Evolutionary conservation across 139 green algal genomes (phyloP).

Genomic region (Astrephomene gubernaculifera): DNA sequence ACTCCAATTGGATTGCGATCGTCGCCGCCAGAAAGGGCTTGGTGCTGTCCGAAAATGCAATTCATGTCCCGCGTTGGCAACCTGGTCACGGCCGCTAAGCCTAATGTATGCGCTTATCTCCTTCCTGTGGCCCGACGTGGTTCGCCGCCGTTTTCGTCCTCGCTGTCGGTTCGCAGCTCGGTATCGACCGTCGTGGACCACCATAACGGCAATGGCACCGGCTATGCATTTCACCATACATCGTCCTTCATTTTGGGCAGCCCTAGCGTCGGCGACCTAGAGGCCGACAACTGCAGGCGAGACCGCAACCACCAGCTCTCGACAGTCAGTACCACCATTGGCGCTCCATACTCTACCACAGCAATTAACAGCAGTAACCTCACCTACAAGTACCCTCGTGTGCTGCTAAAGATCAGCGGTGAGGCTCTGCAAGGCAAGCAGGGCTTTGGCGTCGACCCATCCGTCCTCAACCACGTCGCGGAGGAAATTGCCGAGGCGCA

Average conservation of each 20-base stretch:
- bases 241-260: slow-evolving; percentile 12
- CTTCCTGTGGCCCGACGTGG: neutral
- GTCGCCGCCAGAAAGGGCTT: too few relatives aligned
- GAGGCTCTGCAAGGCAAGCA: slow-evolving; percentile 91
- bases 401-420: slow-evolving; percentile 82
- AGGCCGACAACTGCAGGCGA: neutral
- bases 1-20: too few relatives aligned
- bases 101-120: neutral
- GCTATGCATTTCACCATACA: neutral
- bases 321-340: neutral
- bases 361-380: neutral
- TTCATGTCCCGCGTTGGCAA: slow-evolving; percentile 4
- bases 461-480: slow-evolving; percentile 86
- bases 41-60: slow-evolving; percentile 29
- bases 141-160: neutral
- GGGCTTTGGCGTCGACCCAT: slow-evolving; percentile 90
- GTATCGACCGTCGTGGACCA: slow-evolving; percentile 10
- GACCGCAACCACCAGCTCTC: neutral
- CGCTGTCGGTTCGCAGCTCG: neutral
- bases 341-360: neutral
- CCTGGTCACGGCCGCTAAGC: neutral
- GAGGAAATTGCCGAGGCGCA: slow-evolving; percentile 83
- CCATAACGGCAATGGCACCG: neutral
- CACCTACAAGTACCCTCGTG: slow-evolving; percentile 28
- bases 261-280: neutral